Percentiles rank a stretch among this genome's conserved stretches.
phyloP scores from a whole-genome alignment of 345 rosid species.

The Raphanus raphanistrum region DNA sequence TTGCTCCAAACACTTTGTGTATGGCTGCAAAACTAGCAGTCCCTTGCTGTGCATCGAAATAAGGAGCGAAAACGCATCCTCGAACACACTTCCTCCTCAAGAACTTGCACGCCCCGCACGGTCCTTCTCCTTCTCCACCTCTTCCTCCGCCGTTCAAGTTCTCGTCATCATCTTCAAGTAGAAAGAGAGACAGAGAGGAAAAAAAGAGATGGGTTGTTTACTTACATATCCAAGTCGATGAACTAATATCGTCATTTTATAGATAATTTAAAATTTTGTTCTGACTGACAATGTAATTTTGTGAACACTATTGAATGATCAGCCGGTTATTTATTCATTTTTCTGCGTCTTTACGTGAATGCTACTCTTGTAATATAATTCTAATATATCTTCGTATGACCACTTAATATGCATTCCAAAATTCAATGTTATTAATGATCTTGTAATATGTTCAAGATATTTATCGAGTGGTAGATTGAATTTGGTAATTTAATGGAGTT shows the following conservation, averaged over 20 bases:
- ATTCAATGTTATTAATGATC: constrained; percentile 38
- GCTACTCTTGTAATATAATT: constrained; percentile 23
- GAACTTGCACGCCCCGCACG: constrained; percentile 93
- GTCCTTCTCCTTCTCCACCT: constrained; percentile 56
- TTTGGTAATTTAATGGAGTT: no score
- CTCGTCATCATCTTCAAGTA: constrained; percentile 35
- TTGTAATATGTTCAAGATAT: constrained; percentile 21
- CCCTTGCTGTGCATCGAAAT: constrained; percentile 87
- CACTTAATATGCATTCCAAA: constrained; percentile 36
- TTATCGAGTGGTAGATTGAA: not conserved
- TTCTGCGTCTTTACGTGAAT: constrained; percentile 33
- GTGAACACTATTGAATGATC: constrained; percentile 26
- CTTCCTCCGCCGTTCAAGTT: constrained; percentile 42
- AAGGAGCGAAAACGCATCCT: constrained; percentile 86
- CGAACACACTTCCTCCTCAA: constrained; percentile 72
- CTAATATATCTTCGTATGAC: constrained; percentile 28
- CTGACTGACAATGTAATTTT: constrained; percentile 30
- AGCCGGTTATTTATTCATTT: constrained; percentile 16
- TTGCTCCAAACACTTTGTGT: constrained; percentile 87
- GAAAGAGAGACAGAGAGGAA: not conserved
- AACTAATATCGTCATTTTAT: constrained; percentile 9
- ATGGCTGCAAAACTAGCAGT: constrained; percentile 75
- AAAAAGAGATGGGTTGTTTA: not conserved
- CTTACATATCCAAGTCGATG: constrained; percentile 10
- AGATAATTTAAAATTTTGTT: constrained; percentile 28